These are phyloP conservation scores for Fusarium marasasianum DNA, from an alignment of 2,329 filamentous ascomycete species.

Conservation along the genomic window DNA sequence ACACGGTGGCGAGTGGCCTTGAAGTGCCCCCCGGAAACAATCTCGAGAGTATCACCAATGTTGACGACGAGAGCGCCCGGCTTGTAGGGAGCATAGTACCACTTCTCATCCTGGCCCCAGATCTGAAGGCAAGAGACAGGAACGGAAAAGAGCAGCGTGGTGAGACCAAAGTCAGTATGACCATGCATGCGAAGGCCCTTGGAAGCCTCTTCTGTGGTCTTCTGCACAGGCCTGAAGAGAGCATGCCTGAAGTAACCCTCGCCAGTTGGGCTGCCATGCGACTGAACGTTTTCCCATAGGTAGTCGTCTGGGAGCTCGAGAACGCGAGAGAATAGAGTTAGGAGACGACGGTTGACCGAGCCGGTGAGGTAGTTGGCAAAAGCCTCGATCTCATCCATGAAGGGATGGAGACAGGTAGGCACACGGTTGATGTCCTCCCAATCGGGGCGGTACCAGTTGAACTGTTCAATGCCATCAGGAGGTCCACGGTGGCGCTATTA, in stretches of 20 bases:
- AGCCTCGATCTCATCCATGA: conserved; percentile 35
- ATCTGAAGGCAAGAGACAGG: conserved; percentile 36
- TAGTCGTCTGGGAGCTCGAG: conserved; percentile 35
- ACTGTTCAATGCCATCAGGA: conserved; percentile 62
- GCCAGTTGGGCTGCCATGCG: conserved; percentile 33
- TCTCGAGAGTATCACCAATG: conserved; percentile 33
- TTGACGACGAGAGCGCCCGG: conserved; percentile 35
- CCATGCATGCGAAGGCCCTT: conserved; percentile 36
- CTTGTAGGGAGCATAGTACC: conserved; percentile 35
- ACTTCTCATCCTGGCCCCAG: conserved; percentile 33
- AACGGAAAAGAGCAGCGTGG: conserved; percentile 26
- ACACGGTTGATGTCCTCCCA: conserved; percentile 55
- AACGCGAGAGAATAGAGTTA: conserved; percentile 33
- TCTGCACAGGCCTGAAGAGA: conserved; percentile 29
- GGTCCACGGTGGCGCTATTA: conserved; percentile 52
- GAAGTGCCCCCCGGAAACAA: conserved; percentile 33
- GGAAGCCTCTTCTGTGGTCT: conserved; percentile 28
- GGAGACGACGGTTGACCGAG: conserved; percentile 33
- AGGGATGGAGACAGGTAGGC: conserved; percentile 55
- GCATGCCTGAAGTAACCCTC: conserved; percentile 36
- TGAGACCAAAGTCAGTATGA: conserved; percentile 32
- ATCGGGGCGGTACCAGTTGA: conserved; percentile 61
- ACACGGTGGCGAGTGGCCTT: conserved; percentile 35
- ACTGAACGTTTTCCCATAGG: conserved; percentile 35
- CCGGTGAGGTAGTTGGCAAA: conserved; percentile 32